These are phyloP conservation scores for Cladosporium sp. DNA, from an alignment of 2,329 filamentous ascomycete species.

Conservation along the genomic window DNA sequence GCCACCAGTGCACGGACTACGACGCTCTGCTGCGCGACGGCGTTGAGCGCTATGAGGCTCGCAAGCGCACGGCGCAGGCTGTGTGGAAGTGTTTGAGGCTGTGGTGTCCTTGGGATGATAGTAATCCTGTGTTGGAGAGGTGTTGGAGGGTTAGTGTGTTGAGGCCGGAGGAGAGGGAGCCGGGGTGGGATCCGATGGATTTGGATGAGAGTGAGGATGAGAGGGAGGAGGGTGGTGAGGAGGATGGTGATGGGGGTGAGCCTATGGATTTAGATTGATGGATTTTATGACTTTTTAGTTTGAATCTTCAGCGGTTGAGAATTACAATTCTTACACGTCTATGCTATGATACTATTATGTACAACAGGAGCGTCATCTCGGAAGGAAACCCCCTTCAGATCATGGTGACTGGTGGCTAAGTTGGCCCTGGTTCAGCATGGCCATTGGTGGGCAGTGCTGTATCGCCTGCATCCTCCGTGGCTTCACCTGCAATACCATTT, in stretches of 20 bases:
- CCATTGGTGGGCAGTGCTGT: too few species aligned
- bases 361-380: too few species aligned
- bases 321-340: too few species aligned
- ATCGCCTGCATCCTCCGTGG: too few species aligned
- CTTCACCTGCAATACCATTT: too few species aligned
- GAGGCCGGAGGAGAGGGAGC: slow-evolving; percentile 24
- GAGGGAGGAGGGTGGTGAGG: background rate
- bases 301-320: too few species aligned
- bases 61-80: slow-evolving; percentile 17
- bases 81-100: slow-evolving; percentile 28
- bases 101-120: slow-evolving; percentile 31
- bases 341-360: too few species aligned
- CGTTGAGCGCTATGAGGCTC: slow-evolving; percentile 27
- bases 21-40: slow-evolving; percentile 46
- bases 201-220: slow-evolving; percentile 23
- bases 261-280: slow-evolving; percentile 28
- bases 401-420: too few species aligned
- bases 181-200: slow-evolving; percentile 28
- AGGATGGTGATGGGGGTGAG: slow-evolving; percentile 14
- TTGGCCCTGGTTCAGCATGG: too few species aligned
- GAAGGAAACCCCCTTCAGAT: too few species aligned
- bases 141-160: slow-evolving; percentile 27
- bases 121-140: slow-evolving; percentile 26
- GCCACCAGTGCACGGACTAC: slow-evolving; percentile 58
- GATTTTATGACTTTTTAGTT: slow-evolving; percentile 14